These are phyloP conservation scores for Solanum bulbocastanum DNA, from an alignment of 257 asterid genomes.

Conservation along the genomic window DNA sequence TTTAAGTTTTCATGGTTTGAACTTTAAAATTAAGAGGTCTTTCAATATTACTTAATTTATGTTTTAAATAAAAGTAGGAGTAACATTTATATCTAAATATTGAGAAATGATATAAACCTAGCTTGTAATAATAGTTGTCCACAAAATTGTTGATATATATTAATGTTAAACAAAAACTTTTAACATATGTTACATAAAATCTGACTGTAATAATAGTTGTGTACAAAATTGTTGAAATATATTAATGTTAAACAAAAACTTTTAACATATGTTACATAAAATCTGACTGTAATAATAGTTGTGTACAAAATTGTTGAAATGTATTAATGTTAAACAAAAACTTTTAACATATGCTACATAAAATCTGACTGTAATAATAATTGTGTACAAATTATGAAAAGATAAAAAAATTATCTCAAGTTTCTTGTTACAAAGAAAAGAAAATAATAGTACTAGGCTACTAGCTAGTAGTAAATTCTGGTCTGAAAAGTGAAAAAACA, in stretches of 20 bases:
- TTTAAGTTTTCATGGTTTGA: background rate
- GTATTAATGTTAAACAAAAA: background rate
- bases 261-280: background rate
- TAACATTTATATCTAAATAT: no score
- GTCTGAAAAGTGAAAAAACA: background rate
- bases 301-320: background rate
- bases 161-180: background rate
- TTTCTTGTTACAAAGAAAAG: background rate
- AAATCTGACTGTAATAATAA: background rate
- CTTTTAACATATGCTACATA: background rate
- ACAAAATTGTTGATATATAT: background rate
- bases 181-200: background rate
- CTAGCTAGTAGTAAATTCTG: background rate
- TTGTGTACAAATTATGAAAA: background rate
- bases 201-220: background rate
- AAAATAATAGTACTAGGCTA: background rate
- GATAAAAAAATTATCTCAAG: background rate
- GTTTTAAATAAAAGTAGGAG: background rate
- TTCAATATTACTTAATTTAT: background rate
- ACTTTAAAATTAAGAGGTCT: background rate
- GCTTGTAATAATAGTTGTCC: background rate
- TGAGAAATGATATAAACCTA: background rate
- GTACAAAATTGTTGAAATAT: background rate
- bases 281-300: background rate
- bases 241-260: background rate